Conservation (phyloP, 164 flowering plant genomes). For the Tetracentron sinense region DNA sequence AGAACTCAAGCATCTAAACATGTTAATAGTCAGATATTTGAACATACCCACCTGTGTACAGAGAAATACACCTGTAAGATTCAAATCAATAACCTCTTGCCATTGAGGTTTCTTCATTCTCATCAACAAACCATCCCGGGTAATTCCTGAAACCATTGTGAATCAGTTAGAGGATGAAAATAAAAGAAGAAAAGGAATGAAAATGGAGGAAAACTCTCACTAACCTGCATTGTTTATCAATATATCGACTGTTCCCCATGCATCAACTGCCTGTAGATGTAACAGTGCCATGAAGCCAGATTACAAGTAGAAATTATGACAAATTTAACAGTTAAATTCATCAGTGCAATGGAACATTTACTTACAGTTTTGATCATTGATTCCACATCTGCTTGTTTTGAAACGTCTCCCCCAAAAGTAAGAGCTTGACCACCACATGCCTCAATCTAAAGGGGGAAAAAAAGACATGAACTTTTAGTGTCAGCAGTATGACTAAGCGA, state of each 20-base stretch:
- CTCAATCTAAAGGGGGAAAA: slow-evolving; percentile 72
- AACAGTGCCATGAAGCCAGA: slow-evolving; percentile 11
- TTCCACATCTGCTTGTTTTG: slow-evolving; percentile 89
- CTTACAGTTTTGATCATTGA: slow-evolving; percentile 90
- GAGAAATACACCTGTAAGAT: slow-evolving; percentile 92
- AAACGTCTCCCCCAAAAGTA: slow-evolving; percentile 95
- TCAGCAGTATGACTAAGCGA: neutral
- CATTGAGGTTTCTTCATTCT: slow-evolving; percentile 93
- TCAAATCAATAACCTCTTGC: slow-evolving; percentile 95
- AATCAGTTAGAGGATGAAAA: slow-evolving; percentile 5
- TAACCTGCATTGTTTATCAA: slow-evolving; percentile 92
- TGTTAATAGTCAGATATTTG: neutral
- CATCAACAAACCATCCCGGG: slow-evolving; percentile 85
- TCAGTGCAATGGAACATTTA: slow-evolving; percentile 9
- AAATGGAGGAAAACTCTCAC: slow-evolving; percentile 8
- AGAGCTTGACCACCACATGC: too few relatives aligned
- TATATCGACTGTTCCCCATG: slow-evolving; percentile 94
- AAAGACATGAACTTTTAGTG: too few relatives aligned
- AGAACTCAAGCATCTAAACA: slow-evolving; percentile 3
- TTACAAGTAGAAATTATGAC: slow-evolving; percentile 1
- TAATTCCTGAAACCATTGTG: slow-evolving; percentile 62
- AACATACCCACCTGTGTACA: slow-evolving; percentile 82
- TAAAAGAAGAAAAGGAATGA: neutral
- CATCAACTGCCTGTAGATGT: slow-evolving; percentile 82
- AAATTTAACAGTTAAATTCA: neutral